phyloP scores from a whole-genome alignment of 1,284 basidiomycete genomes.

The Chalciporus sp. region DNA sequence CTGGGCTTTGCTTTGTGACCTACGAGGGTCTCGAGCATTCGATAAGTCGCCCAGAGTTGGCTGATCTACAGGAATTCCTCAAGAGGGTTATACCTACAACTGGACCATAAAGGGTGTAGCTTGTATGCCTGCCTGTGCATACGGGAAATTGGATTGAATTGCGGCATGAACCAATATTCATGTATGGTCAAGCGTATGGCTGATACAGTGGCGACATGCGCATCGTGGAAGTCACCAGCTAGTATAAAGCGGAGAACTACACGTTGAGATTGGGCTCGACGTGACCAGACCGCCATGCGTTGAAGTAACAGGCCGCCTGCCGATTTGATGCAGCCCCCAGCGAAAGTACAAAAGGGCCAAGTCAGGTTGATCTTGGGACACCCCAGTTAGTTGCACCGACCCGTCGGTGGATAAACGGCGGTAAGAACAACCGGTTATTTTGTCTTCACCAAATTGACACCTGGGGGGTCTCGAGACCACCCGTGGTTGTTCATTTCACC shows the following conservation, averaged over 20 bases:
- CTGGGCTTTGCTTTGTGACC: constrained; percentile 54
- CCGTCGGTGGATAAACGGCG: background rate
- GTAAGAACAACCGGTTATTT: constrained; percentile 10
- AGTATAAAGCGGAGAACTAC: background rate
- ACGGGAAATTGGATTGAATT: background rate
- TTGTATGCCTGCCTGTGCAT: background rate
- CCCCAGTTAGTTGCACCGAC: background rate
- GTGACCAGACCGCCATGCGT: background rate
- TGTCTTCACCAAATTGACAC: constrained; percentile 12
- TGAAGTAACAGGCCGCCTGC: background rate
- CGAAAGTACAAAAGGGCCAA: background rate
- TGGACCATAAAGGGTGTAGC: background rate
- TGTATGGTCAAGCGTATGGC: background rate
- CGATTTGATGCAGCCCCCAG: background rate
- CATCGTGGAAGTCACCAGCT: background rate
- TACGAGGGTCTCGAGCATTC: constrained; percentile 65
- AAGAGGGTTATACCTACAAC: constrained; percentile 45
- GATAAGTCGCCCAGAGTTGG: constrained; percentile 54
- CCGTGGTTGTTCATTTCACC: constrained; percentile 12
- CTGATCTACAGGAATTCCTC: constrained; percentile 61
- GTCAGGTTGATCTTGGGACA: background rate
- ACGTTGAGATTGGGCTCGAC: background rate
- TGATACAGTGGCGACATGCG: too few relatives aligned
- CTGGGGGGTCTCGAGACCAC: constrained; percentile 33
- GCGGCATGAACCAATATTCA: background rate